Conservation (phyloP, 805 yeast species). For the Candida golubevii region DNA sequence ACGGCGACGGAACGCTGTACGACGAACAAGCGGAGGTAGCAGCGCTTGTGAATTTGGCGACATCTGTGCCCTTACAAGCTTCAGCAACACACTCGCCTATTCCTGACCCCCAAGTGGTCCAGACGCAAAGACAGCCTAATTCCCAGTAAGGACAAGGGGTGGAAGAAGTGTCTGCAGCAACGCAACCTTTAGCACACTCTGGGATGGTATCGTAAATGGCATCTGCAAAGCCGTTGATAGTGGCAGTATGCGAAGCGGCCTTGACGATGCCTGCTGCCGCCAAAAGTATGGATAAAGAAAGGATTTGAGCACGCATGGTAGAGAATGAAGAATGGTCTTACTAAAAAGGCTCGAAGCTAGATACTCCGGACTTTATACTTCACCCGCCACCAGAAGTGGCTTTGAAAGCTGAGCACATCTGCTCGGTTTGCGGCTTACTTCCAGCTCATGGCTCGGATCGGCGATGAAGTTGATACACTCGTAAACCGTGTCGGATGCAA, state of each 20-base stretch:
- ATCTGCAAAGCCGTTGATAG: conserved; percentile 40
- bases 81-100: conserved; percentile 13
- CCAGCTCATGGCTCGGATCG: no score
- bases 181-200: conserved; percentile 12
- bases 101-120: conserved; percentile 7
- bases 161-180: conserved; percentile 2
- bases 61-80: conserved; percentile 9
- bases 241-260: conserved; percentile 28
- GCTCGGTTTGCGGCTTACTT: no score
- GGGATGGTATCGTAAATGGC: conserved; percentile 10
- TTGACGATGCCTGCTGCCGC: conserved; percentile 6
- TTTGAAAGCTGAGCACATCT: no score
- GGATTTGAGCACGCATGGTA: conserved; percentile 4
- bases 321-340: not conserved
- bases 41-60: conserved; percentile 7
- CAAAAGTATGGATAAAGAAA: conserved; percentile 8
- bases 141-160: conserved; percentile 16
- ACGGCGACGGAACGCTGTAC: conserved; percentile 14
- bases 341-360: no score
- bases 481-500: not conserved
- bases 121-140: conserved; percentile 15
- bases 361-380: no score
- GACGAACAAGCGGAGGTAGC: conserved; percentile 13
- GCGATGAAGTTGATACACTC: no score
- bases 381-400: no score